phyloP scores from a whole-genome alignment of 2,329 filamentous ascomycete species.

The Pseudogymnoascus sp. region DNA sequence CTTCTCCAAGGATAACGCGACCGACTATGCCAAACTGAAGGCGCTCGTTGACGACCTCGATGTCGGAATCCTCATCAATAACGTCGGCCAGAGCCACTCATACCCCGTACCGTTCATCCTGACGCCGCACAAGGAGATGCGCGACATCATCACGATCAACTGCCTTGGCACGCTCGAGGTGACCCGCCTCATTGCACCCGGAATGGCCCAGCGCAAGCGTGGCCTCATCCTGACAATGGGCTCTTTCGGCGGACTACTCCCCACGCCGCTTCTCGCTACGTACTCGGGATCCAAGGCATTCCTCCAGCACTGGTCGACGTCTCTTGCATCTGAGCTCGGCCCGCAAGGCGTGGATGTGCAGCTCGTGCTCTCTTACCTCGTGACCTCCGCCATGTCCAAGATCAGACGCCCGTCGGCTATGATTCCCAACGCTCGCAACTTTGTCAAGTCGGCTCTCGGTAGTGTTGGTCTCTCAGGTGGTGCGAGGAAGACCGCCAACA shows the following conservation, averaged over 20 bases:
- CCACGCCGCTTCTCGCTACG: conserved; percentile 85
- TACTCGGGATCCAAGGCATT: conserved; percentile 98
- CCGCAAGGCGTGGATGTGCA: conserved; percentile 80
- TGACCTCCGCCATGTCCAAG: conserved; percentile 97
- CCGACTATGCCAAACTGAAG: conserved; percentile 69
- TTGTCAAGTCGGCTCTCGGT: conserved; percentile 68
- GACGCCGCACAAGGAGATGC: conserved; percentile 71
- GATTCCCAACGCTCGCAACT: conserved; percentile 73
- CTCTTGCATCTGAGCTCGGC: conserved; percentile 75
- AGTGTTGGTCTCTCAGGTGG: conserved; percentile 75
- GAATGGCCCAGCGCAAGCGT: conserved; percentile 74
- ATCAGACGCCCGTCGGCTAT: conserved; percentile 69
- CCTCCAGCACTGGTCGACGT: conserved; percentile 89
- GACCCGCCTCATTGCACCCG: conserved; percentile 76
- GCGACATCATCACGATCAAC: conserved; percentile 91
- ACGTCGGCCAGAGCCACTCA: conserved; percentile 88
- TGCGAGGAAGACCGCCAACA: conserved; percentile 71
- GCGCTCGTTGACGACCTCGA: conserved; percentile 65
- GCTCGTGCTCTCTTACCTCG: conserved; percentile 83
- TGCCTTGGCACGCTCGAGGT: conserved; percentile 83
- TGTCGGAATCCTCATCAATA: conserved; percentile 86
- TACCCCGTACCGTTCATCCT: conserved; percentile 85
- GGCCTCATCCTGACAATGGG: conserved; percentile 96
- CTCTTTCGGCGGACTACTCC: conserved; percentile 86
- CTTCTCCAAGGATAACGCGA: conserved; percentile 70